Percentiles rank a stretch among this genome's conserved stretches.
These are phyloP conservation scores for Eucalyptus decipiens DNA, from an alignment of 345 rosid species.

Conservation along the genomic window DNA sequence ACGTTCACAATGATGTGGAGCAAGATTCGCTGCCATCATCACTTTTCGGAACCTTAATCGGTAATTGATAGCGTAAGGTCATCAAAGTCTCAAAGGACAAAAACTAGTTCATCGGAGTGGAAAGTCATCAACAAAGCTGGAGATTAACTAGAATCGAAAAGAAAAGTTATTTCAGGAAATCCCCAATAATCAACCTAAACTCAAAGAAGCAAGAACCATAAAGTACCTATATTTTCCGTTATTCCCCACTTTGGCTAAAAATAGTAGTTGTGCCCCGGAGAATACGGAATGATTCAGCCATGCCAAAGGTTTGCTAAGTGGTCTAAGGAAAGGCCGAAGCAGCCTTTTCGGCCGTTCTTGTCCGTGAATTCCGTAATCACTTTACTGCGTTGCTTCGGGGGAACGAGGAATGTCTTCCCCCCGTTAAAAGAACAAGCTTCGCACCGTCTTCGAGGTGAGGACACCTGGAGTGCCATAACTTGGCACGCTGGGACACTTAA, in stretches of 20 bases:
- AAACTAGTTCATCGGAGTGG: not conserved
- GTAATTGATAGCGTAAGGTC: not conserved
- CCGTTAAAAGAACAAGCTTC: not conserved
- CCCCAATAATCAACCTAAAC: not conserved
- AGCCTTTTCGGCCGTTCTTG: not conserved
- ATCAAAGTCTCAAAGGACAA: not conserved
- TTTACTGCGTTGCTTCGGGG: not conserved
- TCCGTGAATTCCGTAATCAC: not conserved
- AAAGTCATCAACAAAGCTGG: not conserved
- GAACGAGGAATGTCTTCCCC: not conserved
- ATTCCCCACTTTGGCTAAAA: not conserved
- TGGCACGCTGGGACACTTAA: no score
- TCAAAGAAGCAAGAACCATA: not conserved
- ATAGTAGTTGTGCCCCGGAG: not conserved
- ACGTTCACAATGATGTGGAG: not conserved
- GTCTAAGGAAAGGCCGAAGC: not conserved
- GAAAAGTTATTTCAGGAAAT: not conserved
- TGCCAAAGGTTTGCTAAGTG: not conserved
- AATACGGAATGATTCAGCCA: not conserved
- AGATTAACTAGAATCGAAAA: not conserved
- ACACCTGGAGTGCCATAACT: no score
- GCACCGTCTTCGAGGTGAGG: not conserved
- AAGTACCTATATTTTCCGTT: not conserved
- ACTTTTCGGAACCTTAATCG: not conserved
- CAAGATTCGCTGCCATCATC: not conserved